Evolutionary conservation across 169 alveolate species (phyloP), one percentile per base, ranked within the genome.

Genomic region (Eimeria praecox): DNA sequence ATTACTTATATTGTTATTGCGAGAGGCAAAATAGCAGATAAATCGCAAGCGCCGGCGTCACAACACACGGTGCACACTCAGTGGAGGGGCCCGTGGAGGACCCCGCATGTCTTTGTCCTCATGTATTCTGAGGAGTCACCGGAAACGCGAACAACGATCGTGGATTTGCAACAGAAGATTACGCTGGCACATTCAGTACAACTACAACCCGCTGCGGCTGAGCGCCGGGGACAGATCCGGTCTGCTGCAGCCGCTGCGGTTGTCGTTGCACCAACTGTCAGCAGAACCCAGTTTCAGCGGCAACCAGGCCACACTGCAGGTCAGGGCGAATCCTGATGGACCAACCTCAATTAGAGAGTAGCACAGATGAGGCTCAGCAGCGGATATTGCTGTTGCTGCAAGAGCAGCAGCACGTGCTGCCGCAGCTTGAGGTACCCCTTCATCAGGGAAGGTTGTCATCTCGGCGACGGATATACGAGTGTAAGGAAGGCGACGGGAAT

Each of bases 351-450:
- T 6, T 52, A 52, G 73, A 82, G 49, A 52, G 52, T 52, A 27
- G 30, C 54, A 42, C 44, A 20, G 59, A 35, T 85, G 92, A 35
- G 22, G 62, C 92, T 59, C 75, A 59, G 30, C 69, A 59, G 69
- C 27, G 3, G n/a, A 0, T 59, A 22, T n/a, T 4, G 59, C 90
- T 16, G n/a, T 73, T 30, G 49, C 52, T 20, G 46, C 49, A 24
- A 56, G 80, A 54, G 56, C 92, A 54, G 77, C 91, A 85, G 80
- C 78, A 33, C 12, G 35, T 56, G 75, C 92, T 59, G 77, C 78
- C 92, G 38, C 62, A 16, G 56, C 92, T 85, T 59, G 92, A 56
- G 92, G 80, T 56, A 44, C 92, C 92, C 35, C 1, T 59, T 33
- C 80, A 85, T 40, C 62, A 42, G 56, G 92, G 66, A 16, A 52